A percentile compares a stretch with the other conserved stretches of the same genome.
Evolutionary conservation across 73 alveolate species (phyloP).

Genomic region (Paramecium caudatum): DNA sequence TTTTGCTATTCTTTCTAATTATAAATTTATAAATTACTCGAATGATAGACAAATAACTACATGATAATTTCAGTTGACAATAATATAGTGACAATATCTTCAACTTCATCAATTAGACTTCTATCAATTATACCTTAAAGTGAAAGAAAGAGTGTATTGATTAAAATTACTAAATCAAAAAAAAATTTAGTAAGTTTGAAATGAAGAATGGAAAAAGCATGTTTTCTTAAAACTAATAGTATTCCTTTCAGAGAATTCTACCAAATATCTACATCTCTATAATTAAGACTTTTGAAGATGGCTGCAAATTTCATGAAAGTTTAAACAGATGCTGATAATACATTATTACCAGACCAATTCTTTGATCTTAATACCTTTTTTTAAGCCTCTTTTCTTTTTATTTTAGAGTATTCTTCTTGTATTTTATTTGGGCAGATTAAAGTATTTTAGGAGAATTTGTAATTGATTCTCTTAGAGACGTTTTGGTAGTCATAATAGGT

Average conservation of each 20-base stretch:
- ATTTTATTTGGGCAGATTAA: background rate
- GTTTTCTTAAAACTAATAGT: background rate
- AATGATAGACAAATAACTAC: constrained; percentile 12
- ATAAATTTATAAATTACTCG: background rate
- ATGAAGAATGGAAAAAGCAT: background rate
- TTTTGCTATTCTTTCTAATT: constrained; percentile 32
- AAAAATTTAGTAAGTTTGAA: background rate
- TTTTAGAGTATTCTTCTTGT: background rate
- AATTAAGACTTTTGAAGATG: background rate
- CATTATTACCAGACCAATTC: constrained; percentile 56
- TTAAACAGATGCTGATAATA: background rate
- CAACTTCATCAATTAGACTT: background rate
- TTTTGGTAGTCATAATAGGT: background rate
- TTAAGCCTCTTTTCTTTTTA: background rate
- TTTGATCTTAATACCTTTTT: background rate
- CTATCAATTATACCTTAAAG: constrained; percentile 24
- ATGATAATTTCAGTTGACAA: constrained; percentile 34
- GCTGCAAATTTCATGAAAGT: background rate
- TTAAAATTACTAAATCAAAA: constrained; percentile 40
- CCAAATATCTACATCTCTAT: constrained; percentile 28
- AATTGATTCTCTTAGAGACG: background rate
- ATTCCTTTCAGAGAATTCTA: background rate
- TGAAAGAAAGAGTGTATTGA: constrained; percentile 28
- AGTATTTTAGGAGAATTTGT: background rate
- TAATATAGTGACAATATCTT: constrained; percentile 17